These are phyloP conservation scores for Punica granatum DNA, from an alignment of 345 rosid genomes.

Conservation along the genomic window DNA sequence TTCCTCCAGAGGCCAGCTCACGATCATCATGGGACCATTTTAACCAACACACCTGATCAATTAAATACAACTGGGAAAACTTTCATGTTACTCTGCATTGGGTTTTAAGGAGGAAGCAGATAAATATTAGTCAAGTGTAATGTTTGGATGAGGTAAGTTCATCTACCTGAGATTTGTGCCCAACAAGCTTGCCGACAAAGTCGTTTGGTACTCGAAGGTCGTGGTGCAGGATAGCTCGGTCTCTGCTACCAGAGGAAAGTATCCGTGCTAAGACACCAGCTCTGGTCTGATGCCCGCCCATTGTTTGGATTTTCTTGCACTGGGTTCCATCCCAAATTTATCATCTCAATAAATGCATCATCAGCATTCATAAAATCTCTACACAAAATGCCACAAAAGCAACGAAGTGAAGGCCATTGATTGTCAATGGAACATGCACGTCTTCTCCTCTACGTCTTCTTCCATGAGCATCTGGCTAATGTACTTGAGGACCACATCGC, in stretches of 20 bases:
- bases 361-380: not conserved
- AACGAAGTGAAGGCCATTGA: not conserved
- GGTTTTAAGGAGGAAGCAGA: too few relatives aligned
- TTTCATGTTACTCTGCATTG: not conserved
- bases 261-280: conserved; percentile 79
- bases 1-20: conserved; percentile 98
- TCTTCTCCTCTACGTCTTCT: conserved; percentile 55
- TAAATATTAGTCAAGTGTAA: too few relatives aligned
- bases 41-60: conserved; percentile 64
- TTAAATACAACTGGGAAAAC: not conserved
- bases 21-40: conserved; percentile 98
- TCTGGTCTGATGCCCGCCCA: conserved; percentile 97
- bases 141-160: not conserved
- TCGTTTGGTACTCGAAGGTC: conserved; percentile 83
- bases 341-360: not conserved
- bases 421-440: conserved; percentile 52
- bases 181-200: conserved; percentile 63
- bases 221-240: conserved; percentile 85
- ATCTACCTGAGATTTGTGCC: conserved; percentile 87
- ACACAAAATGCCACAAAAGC: not conserved
- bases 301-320: conserved; percentile 76
- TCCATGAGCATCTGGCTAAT: conserved; percentile 60
- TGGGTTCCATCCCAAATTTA: conserved; percentile 95
- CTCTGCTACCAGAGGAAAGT: conserved; percentile 91
- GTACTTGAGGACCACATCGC: conserved; percentile 47